Base-by-base conservation (phyloP, 257 asterid genomes). In the Penstemon newberryi region DNA sequence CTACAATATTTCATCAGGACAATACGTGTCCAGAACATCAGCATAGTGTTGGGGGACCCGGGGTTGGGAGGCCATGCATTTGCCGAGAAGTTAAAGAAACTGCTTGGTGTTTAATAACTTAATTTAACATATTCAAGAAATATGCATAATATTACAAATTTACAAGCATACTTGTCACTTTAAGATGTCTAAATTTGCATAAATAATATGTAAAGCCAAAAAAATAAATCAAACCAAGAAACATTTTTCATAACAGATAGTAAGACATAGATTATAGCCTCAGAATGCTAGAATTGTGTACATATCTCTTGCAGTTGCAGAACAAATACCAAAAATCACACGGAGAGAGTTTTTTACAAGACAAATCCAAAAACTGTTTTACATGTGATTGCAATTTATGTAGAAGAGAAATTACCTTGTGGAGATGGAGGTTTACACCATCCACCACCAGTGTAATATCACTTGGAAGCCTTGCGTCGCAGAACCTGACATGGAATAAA, bases 371-470 rank as follows among this genome's bases (percentile, higher is more conserved):
- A 47, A 13, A 43, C 10, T 15, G 7, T 37, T 10, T 43, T 15
- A 50, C 40, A 67, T 62, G 11, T 19, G 37, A 38, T 52, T 18
- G 46, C 51, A 53, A 61, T 13, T 54, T 41, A 64, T 7, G 40
- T 50, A 69, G 40, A 70, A 67, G 51, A 56, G 57, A 56, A 65
- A 57, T 64, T 83, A 92, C 97, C 97, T 93, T 93, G 79, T 93
- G 97, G 77, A 93, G 94, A 86, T 83, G 96, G 84, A 93, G 88
- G 66, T 73, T 81, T 52, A 84, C 79, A 41, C 82, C 86, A 9
- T 82, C 89, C 56, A 93, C 91, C 53, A 84, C 87, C 84, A 90
- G 70, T 15, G 85, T 85, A 67, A 93, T 72, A 79, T 93, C 97
- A 45, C 92, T 88, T 44, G 85, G 88, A 83, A 93, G 75, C 81